Evolutionary conservation across 2,329 filamentous ascomycete genomes (phyloP), one percentile per base, ranked within the genome.

Genomic region (Phaeosphaeriaceae sp.): DNA sequence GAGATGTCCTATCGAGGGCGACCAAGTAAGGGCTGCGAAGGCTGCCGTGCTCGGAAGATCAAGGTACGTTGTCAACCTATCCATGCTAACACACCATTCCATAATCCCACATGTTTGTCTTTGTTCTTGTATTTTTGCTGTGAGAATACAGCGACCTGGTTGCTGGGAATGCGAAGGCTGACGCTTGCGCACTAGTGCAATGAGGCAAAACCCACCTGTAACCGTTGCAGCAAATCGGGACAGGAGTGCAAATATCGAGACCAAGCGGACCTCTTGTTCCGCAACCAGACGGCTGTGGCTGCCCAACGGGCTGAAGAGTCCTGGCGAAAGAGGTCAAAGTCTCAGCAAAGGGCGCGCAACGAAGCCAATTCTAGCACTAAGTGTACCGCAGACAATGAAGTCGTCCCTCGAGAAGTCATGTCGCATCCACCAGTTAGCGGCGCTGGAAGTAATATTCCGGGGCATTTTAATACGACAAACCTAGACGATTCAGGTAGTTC

Each of bases 1-100:
- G 23, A 11, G 7, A 70, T 69, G 66, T 67, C 66, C 23, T 70
- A 70, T 48, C 64, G 67, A 29, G 67, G 68, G 42, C 54, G 66
- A 18, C 68, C 67, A 13, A 71, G 68, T 50, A 70, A 68, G 60
- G 67, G 68, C 28, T 71, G 67, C 35, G 63, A 70, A 47, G 53
- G 63, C 29, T 71, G 68, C 50, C 58, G 68, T 51, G 52, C 63
- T 43, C 61, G 66, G 16, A 71, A 70, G 50, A 61, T 71, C 43
- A 71, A 71, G 53, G 68, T 71, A 44, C 42, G 61, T 58, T 26
- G 6, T 9, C 23, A 26, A 8, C 12, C 18, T 16, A 3, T 3
- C 18, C 15, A 16, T 18, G 11, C 28, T 12, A 29, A 29, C 34
- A 40, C 29, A 11, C 13, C 9, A 12, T 32, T 34, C 23, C 13